Evolutionary conservation across 1,139 yeast species (phyloP), one percentile per base, ranked within the genome.

Genomic region (Protomyces inundatus): DNA sequence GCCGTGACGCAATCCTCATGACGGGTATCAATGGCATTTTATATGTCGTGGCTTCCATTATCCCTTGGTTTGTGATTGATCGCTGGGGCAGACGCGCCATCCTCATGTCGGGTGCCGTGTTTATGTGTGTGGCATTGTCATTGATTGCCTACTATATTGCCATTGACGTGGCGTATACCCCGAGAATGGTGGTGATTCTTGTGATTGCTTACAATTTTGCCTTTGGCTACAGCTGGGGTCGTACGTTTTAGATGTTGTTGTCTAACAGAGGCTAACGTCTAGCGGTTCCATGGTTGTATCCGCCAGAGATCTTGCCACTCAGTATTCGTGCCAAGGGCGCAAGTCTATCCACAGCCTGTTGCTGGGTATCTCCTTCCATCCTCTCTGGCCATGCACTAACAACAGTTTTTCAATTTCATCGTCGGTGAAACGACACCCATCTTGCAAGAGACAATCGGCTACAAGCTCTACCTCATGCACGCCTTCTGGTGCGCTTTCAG

Each of bases 371-470:
- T 16, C 32, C 23, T 23, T 23, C 23, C 32, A 5, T 3, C 6
- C 2, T 36, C 12, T 12, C 12, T 36, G 3, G 3, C 1, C 39
- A 36, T 7, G 39, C 3, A 1, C 12, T 85, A 96, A 7, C 90
- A 90, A 74, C 91, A 97, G 97, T 82, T 89, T n/a, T 90, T 89
- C 77, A 90, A 90, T 76, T 90, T 90, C 77, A 77, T 90, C 56
- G 97, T 90, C 32, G 97, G 97, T 9, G 93, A 89, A 75, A 81
- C 87, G 82, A 88, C 96, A 0, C 97, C 97, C 1, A 82, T 90
- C 42, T 80, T 90, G 66, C 87, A 90, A 70, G 96, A 88, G 70
- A 65, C 76, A 7, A 88, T 90, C 70, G 80, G 82, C 52, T 90
- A 96, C 96, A 80, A 84, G 67, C 81, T 95, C 54, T 90, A 90